Evolutionary conservation across 768 basidiomycete genomes (phyloP).

Genomic region (Ephemerocybe angulata): DNA sequence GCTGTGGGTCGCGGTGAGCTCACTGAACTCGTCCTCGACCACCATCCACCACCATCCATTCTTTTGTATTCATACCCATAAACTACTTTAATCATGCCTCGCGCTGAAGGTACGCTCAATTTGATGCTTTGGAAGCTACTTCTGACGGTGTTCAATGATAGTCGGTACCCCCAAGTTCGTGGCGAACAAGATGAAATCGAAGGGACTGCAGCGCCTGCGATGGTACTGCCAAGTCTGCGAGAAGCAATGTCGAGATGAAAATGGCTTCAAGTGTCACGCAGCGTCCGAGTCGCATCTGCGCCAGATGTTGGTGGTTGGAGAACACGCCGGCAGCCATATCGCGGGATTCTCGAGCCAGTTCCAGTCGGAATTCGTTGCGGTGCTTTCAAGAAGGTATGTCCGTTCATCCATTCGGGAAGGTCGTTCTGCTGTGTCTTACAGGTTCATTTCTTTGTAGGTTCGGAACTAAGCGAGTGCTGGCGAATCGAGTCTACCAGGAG

Average conservation of each 20-base stretch:
- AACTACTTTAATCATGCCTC: conserved; percentile 52
- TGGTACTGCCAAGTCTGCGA: conserved; percentile 99
- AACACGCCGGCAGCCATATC: conserved; percentile 90
- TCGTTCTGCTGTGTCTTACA: conserved; percentile 5
- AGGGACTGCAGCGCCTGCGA: conserved; percentile 89
- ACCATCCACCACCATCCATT: not conserved
- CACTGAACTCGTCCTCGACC: too few relatives aligned
- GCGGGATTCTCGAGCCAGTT: conserved; percentile 85
- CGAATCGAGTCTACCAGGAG: conserved; percentile 96
- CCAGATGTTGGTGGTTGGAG: conserved; percentile 96
- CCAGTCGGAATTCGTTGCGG: conserved; percentile 86
- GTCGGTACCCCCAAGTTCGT: conserved; percentile 87
- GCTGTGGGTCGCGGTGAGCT: too few relatives aligned
- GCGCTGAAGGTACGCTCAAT: conserved; percentile 64
- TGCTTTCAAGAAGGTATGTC: conserved; percentile 78
- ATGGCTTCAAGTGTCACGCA: conserved; percentile 96
- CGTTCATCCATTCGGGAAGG: not conserved
- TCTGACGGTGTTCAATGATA: conserved; percentile 24
- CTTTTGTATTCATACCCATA: conserved; percentile 6
- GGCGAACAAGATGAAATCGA: conserved; percentile 97
- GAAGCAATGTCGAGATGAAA: conserved; percentile 98
- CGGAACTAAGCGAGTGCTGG: conserved; percentile 91
- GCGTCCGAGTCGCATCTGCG: conserved; percentile 87
- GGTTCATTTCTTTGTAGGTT: too few relatives aligned
- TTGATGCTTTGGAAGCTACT: not conserved